Evolutionary conservation across 495 filamentous ascomycete species (phyloP), one percentile per base, ranked within the genome.

Genomic region (Talaromyces thailandensis): DNA sequence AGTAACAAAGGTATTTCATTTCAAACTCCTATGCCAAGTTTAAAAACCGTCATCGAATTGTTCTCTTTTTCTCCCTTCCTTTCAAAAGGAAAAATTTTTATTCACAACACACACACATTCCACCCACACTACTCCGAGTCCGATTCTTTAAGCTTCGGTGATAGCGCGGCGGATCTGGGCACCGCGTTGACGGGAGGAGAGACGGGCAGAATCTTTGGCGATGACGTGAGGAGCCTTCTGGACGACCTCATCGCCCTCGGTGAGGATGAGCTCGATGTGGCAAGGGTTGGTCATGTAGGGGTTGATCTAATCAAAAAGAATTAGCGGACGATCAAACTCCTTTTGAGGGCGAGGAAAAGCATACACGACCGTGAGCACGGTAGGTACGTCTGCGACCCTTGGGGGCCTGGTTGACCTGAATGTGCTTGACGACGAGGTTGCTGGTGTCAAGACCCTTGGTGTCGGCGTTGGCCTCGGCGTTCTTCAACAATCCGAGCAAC

Each of bases 231-330:
- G 65, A 43, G 83, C 85, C 84, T 97, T 97, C 79, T 91, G 84
- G 65, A 96, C 88, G 65, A 88, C 83, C 67, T 76, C 73, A 84
- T 99, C 94, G 61, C 84, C 90, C 84, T 99, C 95, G 71, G 95
- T 96, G 67, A 99, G 86, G 87, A 99, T 98, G 63, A 98, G 81
- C 83, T 99, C 94, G 80, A 99, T 94, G 84, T 99, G 94, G 88
- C 92, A 99, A 65, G 94, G 94, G 85, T 96, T 95, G 62, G 91
- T 96, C 95, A 98, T 97, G 85, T 97, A 97, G 61, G 92, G 93
- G 85, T 96, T 97, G 83, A 98, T 98, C 92, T 96, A 73, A 62
- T 11, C 0, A 21, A 55, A 7, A n/a, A 53, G 3, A n/a, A 58
- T 50, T 35, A 66, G 23, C 26, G 14, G 29, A 56, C 2, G 51